Conservation (phyloP, 1,284 basidiomycete genomes). For the Moesziomyces sp. region DNA sequence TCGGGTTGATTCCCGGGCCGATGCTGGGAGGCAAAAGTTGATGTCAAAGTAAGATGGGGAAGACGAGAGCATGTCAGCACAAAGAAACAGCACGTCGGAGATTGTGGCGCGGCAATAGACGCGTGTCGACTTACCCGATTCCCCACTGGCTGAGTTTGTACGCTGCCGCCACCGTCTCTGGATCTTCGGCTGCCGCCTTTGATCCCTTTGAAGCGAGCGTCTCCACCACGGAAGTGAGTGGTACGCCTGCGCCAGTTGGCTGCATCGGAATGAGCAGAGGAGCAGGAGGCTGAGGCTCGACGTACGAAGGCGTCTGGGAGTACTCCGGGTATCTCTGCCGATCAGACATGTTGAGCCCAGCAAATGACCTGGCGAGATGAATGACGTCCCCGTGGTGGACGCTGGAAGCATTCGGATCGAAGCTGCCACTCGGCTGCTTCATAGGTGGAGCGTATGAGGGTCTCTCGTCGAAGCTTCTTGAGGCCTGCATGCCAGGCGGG, state of each 20-base stretch:
- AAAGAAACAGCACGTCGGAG: not conserved
- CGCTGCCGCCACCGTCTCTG: conserved; percentile 39
- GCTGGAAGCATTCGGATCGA: not conserved
- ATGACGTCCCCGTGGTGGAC: conserved; percentile 3
- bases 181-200: conserved; percentile 43
- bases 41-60: not conserved
- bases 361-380: conserved; percentile 15
- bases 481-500: conserved; percentile 14
- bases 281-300: conserved; percentile 7
- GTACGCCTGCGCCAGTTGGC: conserved; percentile 36
- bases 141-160: conserved; percentile 45
- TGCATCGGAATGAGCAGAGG: conserved; percentile 48
- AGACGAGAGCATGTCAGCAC: not conserved
- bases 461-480: conserved; percentile 8
- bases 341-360: conserved; percentile 7
- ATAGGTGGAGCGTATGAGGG: not conserved
- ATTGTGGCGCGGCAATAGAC: not conserved
- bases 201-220: conserved; percentile 41
- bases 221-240: conserved; percentile 44
- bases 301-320: conserved; percentile 3
- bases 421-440: not conserved
- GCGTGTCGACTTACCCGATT: conserved; percentile 33
- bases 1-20: conserved; percentile 58
- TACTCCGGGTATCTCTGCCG: conserved; percentile 1
- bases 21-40: conserved; percentile 12